Conservation (phyloP, 2,329 filamentous ascomycete genomes). For the Alternaria ethzedia region DNA sequence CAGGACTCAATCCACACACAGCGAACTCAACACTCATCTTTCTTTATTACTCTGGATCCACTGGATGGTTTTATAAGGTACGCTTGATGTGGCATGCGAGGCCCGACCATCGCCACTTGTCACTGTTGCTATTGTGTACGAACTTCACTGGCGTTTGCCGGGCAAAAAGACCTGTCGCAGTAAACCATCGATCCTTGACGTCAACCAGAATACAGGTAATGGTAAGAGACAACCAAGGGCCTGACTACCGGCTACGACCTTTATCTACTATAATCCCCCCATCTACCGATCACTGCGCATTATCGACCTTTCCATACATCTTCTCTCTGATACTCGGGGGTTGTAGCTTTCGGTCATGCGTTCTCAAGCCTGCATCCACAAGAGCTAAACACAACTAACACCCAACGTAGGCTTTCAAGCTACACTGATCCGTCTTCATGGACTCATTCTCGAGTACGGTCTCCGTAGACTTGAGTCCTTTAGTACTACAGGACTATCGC, state of each 20-base stretch:
- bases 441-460: neutral
- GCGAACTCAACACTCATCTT: neutral
- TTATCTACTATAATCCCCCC: fast-evolving
- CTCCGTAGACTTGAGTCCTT: neutral
- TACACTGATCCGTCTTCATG: neutral
- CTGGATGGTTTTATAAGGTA: neutral
- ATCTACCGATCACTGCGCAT: neutral
- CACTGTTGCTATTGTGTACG: neutral
- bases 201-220: neutral
- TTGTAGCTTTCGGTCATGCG: neutral
- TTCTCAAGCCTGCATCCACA: neutral
- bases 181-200: too few relatives aligned
- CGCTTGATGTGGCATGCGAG: neutral
- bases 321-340: neutral
- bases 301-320: neutral
- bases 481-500: neutral
- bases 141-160: neutral
- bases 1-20: neutral
- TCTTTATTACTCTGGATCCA: neutral
- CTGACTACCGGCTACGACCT: neutral
- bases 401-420: neutral
- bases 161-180: neutral
- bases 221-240: neutral
- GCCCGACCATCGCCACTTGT: neutral
- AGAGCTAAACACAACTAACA: neutral